Evolutionary conservation across 176 grass and related monocot genomes (phyloP).

Genomic region (Poa pratensis): DNA sequence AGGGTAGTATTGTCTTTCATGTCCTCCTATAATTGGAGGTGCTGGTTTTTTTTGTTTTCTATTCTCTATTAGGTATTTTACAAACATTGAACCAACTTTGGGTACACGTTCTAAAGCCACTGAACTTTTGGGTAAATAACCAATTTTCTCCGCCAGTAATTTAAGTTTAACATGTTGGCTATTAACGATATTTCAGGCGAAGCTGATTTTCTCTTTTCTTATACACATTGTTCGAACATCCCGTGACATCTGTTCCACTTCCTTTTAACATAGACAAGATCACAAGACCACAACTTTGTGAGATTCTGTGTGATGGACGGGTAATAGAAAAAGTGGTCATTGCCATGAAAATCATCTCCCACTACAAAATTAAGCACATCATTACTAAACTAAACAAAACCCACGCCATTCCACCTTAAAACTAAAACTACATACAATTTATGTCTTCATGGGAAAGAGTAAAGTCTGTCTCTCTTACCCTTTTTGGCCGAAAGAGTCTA

Average conservation of each 20-base stretch:
- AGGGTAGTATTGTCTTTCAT: too few relatives aligned
- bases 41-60: too few relatives aligned
- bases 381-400: neutral
- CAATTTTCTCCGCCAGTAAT: too few relatives aligned
- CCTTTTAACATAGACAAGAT: slow-evolving; percentile 8
- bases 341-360: slow-evolving; percentile 44
- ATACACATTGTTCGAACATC: neutral
- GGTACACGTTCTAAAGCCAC: too few relatives aligned
- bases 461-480: neutral
- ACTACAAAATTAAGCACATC: slow-evolving; percentile 17
- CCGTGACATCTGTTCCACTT: slow-evolving; percentile 17
- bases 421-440: neutral
- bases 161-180: too few relatives aligned
- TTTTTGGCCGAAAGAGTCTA: neutral
- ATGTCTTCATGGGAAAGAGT: slow-evolving; percentile 20
- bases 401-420: neutral
- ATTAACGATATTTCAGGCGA: too few relatives aligned
- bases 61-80: too few relatives aligned
- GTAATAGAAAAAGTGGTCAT: slow-evolving; percentile 35
- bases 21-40: too few relatives aligned
- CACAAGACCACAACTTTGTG: slow-evolving; percentile 36
- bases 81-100: too few relatives aligned
- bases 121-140: too few relatives aligned
- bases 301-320: slow-evolving; percentile 31
- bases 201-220: too few relatives aligned